Evolutionary conservation across 1,284 basidiomycete species (phyloP), one percentile per base, ranked within the genome.

Genomic region (Marasmius oreades): DNA sequence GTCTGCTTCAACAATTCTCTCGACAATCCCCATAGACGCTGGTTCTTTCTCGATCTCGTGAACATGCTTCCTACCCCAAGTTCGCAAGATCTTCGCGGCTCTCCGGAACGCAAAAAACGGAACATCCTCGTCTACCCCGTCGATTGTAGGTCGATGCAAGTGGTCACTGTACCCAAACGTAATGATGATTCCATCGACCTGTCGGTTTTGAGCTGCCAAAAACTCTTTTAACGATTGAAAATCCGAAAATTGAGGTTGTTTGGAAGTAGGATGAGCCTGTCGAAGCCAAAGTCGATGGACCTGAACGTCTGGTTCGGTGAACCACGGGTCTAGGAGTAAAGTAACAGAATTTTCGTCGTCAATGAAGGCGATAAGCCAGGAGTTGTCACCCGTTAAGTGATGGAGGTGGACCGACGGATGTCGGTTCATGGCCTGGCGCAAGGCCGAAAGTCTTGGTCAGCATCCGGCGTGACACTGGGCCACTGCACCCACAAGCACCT

Each of bases 311-410:
- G 47, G 28, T 12, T 31, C 47, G 28, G 47, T 50, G 14, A 50
- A 50, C 47, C 47, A 50, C n/a, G 47, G 47, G 18, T 50, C 47
- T 11, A 50, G 16, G 23, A 50, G 47, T 14, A 50, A 31, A 7
- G 47, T 50, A 26, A 31, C n/a, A 33, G 24, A 18, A 16, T 26
- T 26, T 50, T n/a, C 47, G 14, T n/a, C 16, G 39, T 20, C 20
- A 12, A 8, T 16, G 28, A 50, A 50, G 16, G 47, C 16, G 11
- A 50, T 16, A 6, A 50, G 14, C 47, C 47, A 50, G 28, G 47
- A 50, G 14, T 26, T 31, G n/a, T 50, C 47, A 5, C 26, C 47
- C n/a, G 24, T 50, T 11, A 50, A 26, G 16, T 50, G 47, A 5
- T 50, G 47, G 26, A 50, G 47, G 5, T 18, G 24, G 23, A 50